Evolutionary conservation across 2,329 filamentous ascomycete species (phyloP), one percentile per base, ranked within the genome.

Genomic region (Knufia fluminis): DNA sequence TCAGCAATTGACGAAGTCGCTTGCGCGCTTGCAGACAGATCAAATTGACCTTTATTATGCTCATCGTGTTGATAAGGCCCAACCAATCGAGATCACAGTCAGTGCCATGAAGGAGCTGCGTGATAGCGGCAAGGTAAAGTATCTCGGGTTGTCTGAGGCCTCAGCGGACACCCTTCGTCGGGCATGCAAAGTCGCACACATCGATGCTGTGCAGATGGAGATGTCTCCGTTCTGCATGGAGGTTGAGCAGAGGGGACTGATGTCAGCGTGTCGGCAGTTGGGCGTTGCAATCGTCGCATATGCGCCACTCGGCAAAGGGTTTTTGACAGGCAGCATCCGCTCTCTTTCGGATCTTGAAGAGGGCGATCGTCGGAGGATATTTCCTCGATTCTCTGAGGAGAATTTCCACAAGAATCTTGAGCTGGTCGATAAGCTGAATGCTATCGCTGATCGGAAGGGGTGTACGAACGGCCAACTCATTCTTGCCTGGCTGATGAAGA

Each of bases 401-500:
- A 77, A 81, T 55, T 74, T 80, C 56, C 63, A 61, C 7, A 75
- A 76, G 61, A 83, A 83, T 54, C 52, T 80, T 9, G 65, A 68
- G 53, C 61, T 82, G 2, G 72, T 80, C 2, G 71, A 76, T 26
- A 62, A 62, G 16, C 69, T 83, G 45, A 60, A 60, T 0, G 66
- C 55, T 10, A 58, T 82, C 3, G 78, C 78, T 0, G 64, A 67
- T 42, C 67, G 66, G 58, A 83, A 82, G 64, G 70, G 67, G 1
- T 69, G 68, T 23, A 79, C 79, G 1, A 57, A 76, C 0, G 70
- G 70, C 2, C 75, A 86, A 60, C 59, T 85, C 48, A 74, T 77
- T 1, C 65, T 85, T 28, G 80, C 80, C 0, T 85, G 81, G 81
- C 55, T 84, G 45, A 58, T 81, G 54, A 72, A 72, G 8, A 79